Evolutionary conservation across 306 rosid genomes (phyloP).

Genomic region (Ormosia semicastrata): DNA sequence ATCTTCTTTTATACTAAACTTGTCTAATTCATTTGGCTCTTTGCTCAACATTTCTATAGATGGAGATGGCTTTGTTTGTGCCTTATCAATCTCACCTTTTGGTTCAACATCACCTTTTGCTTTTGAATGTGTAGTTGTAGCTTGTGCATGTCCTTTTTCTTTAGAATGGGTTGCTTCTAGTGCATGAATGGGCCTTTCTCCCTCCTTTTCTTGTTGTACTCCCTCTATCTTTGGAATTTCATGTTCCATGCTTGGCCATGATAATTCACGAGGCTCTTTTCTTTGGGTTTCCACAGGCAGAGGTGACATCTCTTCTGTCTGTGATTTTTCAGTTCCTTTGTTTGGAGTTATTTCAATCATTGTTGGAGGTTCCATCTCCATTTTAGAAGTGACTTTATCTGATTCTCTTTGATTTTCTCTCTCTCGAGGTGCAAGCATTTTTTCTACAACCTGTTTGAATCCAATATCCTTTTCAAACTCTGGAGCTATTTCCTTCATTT

Average conservation of each 20-base stretch:
- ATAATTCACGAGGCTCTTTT: constrained; percentile 15
- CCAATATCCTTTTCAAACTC: not conserved
- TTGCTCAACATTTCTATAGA: not conserved
- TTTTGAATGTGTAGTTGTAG: not conserved
- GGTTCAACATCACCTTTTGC: not conserved
- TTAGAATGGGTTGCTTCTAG: not conserved
- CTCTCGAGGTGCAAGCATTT: not conserved
- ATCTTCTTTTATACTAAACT: not conserved
- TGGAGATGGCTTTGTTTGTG: not conserved
- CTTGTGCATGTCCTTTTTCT: not conserved
- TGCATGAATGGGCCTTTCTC: not conserved
- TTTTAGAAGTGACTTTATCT: not conserved
- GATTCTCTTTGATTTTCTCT: not conserved
- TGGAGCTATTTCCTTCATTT: constrained; percentile 1
- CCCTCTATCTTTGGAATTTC: not conserved
- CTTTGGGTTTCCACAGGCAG: constrained; percentile 7
- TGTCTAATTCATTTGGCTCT: not conserved
- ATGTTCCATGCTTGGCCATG: constrained; percentile 21
- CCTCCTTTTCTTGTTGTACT: constrained; percentile 1
- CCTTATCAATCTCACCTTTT: constrained; percentile 23
- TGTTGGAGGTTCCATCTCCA: not conserved
- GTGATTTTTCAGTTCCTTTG: not conserved
- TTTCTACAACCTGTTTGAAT: constrained; percentile 5
- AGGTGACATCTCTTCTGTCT: not conserved
- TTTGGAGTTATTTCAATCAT: not conserved